Percentiles rank a stretch among this genome's conserved stretches.
These are phyloP conservation scores for Cladorrhinum sp. DNA, from an alignment of 2,329 filamentous ascomycete species.

Conservation along the genomic window DNA sequence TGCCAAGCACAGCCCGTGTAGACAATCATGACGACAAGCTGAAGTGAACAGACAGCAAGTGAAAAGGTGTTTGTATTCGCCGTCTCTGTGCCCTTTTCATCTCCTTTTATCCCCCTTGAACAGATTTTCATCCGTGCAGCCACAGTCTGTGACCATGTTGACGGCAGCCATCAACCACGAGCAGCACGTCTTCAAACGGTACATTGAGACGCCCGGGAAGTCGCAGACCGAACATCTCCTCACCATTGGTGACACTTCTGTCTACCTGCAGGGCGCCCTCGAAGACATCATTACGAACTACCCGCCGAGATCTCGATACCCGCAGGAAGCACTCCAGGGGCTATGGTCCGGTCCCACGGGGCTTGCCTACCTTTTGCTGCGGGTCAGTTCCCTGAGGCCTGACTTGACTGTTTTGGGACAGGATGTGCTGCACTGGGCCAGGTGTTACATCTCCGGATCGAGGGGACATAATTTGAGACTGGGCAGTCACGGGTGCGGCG, in stretches of 20 bases:
- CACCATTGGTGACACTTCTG: conserved; percentile 28
- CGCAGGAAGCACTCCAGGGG: conserved; percentile 40
- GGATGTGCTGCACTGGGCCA: conserved; percentile 44
- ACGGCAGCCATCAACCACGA: background rate
- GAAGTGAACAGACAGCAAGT: background rate
- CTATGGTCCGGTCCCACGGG: conserved; percentile 54
- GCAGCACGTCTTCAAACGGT: conserved; percentile 17
- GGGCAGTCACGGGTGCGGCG: conserved; percentile 46
- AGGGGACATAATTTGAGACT: conserved; percentile 34
- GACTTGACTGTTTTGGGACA: conserved; percentile 43
- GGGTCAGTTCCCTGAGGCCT: conserved; percentile 44
- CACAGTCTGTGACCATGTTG: background rate
- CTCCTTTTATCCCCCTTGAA: too few species aligned
- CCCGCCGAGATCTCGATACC: conserved; percentile 38
- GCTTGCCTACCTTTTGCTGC: conserved; percentile 54
- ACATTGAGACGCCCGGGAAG: conserved; percentile 33
- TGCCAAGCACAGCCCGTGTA: conserved; percentile 8
- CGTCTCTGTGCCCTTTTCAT: too few species aligned
- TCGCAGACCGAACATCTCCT: conserved; percentile 31
- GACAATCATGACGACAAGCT: conserved; percentile 15
- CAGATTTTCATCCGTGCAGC: background rate
- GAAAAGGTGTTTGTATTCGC: too few species aligned
- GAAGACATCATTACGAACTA: conserved; percentile 37
- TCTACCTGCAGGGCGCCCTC: conserved; percentile 35
- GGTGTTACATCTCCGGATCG: conserved; percentile 44